Base-by-base conservation (phyloP, 352 stramenopile genomes). In the Plasmopara muralis region DNA sequence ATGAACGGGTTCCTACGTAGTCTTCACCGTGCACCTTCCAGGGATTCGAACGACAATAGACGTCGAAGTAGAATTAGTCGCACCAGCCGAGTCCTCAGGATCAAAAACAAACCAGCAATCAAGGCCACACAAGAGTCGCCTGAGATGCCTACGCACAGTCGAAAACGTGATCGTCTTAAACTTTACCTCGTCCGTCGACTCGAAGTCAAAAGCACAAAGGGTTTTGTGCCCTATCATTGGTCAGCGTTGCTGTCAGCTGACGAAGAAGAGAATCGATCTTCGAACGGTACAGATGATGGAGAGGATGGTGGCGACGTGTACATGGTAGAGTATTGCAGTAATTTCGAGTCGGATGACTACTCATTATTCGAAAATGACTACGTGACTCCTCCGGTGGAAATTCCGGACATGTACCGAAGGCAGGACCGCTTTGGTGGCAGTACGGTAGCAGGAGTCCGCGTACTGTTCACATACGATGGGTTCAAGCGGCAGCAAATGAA, bases 401-500 rank as follows among this genome's bases (percentile, higher is more conserved):
- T 87, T 34, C 76, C 76, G 15, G 57, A 71, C 9, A 62, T 67
- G 39, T 84, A 84, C 52, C 56, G 56, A 45, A 66, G 68, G 15
- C 64, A 79, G 30, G 76, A 87, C 47, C 70, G 73, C 35, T 57
- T 66, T 40, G 71, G 73, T 20, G 76, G 76, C 31, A 69, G 71
- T 29, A 77, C 60, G 4, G 73, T 87, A 34, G 70, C 67, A 5
- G 73, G 73, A 0, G 59, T 50, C 8, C 58, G 69, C 16, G 64
- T 87, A 43, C 46, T 83, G 0, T 87, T 82, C 50, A 87, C 73
- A n/a, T 73, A 70, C 42, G 62, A 63, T 9, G 74, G 60, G 0
- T 87, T 83, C 55, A 83, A 83, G 54, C 71, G 76, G 15, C 68
- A 72, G 45, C 60, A 73, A 44, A 66, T 73, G 52, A 55, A 72